These are phyloP conservation scores for Diaporthe destruens DNA, from an alignment of 2,329 filamentous ascomycete species.

Conservation along the genomic window DNA sequence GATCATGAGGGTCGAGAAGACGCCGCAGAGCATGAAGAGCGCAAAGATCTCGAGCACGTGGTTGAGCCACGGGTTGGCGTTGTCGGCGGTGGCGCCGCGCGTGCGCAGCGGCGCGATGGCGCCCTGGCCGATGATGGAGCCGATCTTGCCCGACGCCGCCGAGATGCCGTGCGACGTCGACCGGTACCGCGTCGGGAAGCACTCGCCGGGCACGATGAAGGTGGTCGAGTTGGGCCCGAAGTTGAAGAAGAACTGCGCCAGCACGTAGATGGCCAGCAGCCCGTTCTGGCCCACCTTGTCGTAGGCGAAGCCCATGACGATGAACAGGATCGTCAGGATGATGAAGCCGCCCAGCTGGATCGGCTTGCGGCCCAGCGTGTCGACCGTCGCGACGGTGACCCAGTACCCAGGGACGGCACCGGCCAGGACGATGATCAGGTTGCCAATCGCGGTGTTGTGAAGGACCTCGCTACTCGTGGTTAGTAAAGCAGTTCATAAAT, in stretches of 20 bases:
- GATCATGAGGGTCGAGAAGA: conserved; percentile 77
- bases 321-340: conserved; percentile 71
- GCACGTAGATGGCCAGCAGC: conserved; percentile 67
- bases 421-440: conserved; percentile 82
- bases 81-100: conserved; percentile 55
- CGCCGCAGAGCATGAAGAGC: conserved; percentile 81
- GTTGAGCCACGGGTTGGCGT: conserved; percentile 75
- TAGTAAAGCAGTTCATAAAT: neutral
- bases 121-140: conserved; percentile 68
- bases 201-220: conserved; percentile 69
- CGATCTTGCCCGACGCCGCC: conserved; percentile 63
- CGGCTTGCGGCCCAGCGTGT: conserved; percentile 81
- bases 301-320: conserved; percentile 74
- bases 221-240: conserved; percentile 70
- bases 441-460: conserved; percentile 81
- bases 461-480: conserved; percentile 69
- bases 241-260: conserved; percentile 72
- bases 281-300: conserved; percentile 63
- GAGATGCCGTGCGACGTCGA: conserved; percentile 70
- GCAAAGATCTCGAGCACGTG: conserved; percentile 82
- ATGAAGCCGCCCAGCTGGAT: conserved; percentile 77
- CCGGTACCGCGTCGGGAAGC: conserved; percentile 68
- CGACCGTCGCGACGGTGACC: conserved; percentile 78
- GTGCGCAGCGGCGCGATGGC: conserved; percentile 68
- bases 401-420: conserved; percentile 87